These are phyloP conservation scores for Anacardium occidentale DNA, from an alignment of 345 rosid species.

Conservation along the genomic window DNA sequence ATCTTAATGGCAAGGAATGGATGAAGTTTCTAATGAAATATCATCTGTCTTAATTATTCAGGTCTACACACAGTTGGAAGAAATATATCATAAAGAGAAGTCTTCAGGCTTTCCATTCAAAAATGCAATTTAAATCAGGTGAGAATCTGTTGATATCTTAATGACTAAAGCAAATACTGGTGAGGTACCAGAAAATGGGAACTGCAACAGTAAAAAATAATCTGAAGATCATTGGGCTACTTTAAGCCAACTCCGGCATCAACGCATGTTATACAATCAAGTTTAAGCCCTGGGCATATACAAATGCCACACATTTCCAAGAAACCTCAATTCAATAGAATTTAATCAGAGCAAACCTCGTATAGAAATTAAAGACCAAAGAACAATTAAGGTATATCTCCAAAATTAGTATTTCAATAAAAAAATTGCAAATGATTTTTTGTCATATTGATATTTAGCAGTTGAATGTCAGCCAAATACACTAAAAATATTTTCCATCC, in stretches of 20 bases:
- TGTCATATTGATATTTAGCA: not conserved
- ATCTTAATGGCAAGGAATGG: not conserved
- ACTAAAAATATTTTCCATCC: too few species aligned
- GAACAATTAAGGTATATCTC: not conserved
- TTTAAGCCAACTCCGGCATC: not conserved
- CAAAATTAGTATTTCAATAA: not conserved
- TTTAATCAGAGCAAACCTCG: not conserved
- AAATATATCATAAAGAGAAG: not conserved
- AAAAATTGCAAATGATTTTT: not conserved
- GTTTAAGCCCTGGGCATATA: not conserved
- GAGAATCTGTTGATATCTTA: not conserved
- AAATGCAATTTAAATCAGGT: not conserved
- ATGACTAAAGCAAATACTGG: not conserved
- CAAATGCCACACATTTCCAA: not conserved
- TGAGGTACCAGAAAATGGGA: not conserved
- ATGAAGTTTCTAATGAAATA: not conserved
- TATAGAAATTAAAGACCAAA: not conserved
- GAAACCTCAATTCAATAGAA: not conserved
- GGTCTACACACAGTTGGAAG: not conserved
- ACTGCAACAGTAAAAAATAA: slow-evolving; percentile 3
- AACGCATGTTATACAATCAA: too few species aligned
- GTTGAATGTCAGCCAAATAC: not conserved
- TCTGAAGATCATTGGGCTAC: not conserved
- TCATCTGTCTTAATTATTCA: not conserved
- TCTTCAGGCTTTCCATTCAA: not conserved